Evolutionary conservation across 352 stramenopile species (phyloP).

Genomic region (Phytophthora idaei): DNA sequence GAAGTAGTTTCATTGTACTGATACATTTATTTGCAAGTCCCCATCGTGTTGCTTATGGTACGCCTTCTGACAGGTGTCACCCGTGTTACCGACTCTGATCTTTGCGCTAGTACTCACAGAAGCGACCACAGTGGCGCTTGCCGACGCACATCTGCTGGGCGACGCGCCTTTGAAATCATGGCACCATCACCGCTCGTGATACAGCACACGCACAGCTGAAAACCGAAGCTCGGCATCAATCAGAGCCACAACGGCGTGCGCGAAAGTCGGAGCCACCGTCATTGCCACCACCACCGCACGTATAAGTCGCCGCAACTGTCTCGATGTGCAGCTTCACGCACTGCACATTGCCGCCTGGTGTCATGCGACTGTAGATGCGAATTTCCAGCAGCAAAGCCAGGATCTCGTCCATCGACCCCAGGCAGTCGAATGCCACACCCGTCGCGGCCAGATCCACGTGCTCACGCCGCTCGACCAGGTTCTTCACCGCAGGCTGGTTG

Average conservation of each 20-base stretch:
- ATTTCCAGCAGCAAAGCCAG: conserved; percentile 63
- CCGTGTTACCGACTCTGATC: too few relatives aligned
- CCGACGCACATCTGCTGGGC: too few relatives aligned
- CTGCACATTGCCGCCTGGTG: conserved; percentile 71
- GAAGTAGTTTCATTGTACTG: too few relatives aligned
- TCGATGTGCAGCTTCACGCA: conserved; percentile 73
- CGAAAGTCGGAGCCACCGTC: conserved; percentile 91
- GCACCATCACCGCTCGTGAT: too few relatives aligned
- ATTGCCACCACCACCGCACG: conserved; percentile 89
- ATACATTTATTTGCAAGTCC: too few relatives aligned
- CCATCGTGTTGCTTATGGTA: too few relatives aligned
- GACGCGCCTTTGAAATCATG: too few relatives aligned
- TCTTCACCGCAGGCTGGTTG: conserved; percentile 36
- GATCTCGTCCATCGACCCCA: conserved; percentile 66
- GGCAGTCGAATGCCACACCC: conserved; percentile 70
- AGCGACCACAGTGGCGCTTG: too few relatives aligned
- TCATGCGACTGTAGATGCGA: conserved; percentile 86
- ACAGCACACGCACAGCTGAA: too few relatives aligned
- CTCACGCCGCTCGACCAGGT: conserved; percentile 28
- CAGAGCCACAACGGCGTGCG: conserved; percentile 90
- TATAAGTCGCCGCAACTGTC: conserved; percentile 69
- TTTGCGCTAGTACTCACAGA: too few relatives aligned
- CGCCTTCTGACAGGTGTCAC: too few relatives aligned
- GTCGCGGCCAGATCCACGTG: conserved; percentile 71
- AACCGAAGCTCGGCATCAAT: conserved; percentile 86